Conservation (phyloP, 164 flowering plant genomes). For the Liquidambar formosana region DNA sequence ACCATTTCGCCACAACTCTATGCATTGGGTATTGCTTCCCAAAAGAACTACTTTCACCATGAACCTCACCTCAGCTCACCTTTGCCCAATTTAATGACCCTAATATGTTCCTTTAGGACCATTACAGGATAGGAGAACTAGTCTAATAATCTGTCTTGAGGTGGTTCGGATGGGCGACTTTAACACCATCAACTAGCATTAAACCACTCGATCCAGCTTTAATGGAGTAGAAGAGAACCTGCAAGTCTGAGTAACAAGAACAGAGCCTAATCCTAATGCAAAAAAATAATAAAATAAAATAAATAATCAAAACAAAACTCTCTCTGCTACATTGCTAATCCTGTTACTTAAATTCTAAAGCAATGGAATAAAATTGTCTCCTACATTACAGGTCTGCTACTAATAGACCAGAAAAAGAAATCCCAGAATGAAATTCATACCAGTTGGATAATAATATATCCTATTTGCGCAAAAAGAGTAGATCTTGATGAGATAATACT, state of each 20-base stretch:
- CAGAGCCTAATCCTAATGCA: too few species aligned
- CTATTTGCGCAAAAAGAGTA: too few species aligned
- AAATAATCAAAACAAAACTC: too few species aligned
- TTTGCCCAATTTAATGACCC: constrained; percentile 49
- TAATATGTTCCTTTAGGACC: constrained; percentile 85
- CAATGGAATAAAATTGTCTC: too few species aligned
- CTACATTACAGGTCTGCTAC: too few species aligned
- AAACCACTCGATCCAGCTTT: constrained; percentile 66
- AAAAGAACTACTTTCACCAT: constrained; percentile 65
- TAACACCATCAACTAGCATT: constrained; percentile 57
- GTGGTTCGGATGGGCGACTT: constrained; percentile 65
- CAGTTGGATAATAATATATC: too few species aligned
- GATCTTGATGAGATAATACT: too few species aligned
- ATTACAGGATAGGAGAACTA: constrained; percentile 86
- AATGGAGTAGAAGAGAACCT: constrained; percentile 58
- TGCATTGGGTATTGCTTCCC: constrained; percentile 43
- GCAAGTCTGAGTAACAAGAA: constrained; percentile 60
- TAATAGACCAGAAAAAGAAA: too few species aligned
- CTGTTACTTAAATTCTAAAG: too few species aligned
- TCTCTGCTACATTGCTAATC: too few species aligned
- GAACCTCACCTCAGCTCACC: constrained; percentile 58
- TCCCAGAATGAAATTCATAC: too few species aligned
- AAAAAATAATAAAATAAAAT: too few species aligned
- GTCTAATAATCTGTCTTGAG: constrained; percentile 76
- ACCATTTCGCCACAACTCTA: constrained; percentile 77